phyloP scores from a whole-genome alignment of 768 basidiomycete genomes.

The Asterophora lycoperdoides region DNA sequence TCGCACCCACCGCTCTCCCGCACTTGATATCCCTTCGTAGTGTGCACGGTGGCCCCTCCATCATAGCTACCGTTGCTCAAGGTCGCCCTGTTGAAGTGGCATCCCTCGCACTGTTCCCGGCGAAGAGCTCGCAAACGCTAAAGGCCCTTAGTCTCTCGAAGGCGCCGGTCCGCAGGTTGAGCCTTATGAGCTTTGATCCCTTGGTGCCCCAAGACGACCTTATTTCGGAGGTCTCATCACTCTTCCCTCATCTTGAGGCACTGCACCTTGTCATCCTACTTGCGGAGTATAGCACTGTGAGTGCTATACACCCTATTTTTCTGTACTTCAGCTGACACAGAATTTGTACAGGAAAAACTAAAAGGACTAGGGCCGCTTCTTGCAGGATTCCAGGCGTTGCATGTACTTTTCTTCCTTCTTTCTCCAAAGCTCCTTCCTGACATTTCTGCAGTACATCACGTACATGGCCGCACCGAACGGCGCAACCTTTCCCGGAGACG shows the following conservation, averaged over 20 bases:
- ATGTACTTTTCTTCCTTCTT: constrained; percentile 19
- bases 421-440: not conserved
- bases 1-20: constrained; percentile 42
- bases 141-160: constrained; percentile 38
- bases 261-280: constrained; percentile 57
- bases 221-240: constrained; percentile 41
- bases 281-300: constrained; percentile 42
- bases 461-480: constrained; percentile 45
- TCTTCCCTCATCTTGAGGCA: constrained; percentile 51
- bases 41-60: constrained; percentile 44
- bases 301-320: constrained; percentile 17
- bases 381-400: constrained; percentile 37
- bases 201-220: constrained; percentile 36
- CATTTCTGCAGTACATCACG: constrained; percentile 44
- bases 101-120: constrained; percentile 49
- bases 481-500: constrained; percentile 29
- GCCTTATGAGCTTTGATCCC: constrained; percentile 55
- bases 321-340: not conserved
- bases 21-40: constrained; percentile 47
- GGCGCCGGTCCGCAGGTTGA: constrained; percentile 43
- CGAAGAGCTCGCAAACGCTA: constrained; percentile 36
- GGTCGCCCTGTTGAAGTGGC: constrained; percentile 47
- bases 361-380: constrained; percentile 37
- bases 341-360: constrained; percentile 34
- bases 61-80: constrained; percentile 42